phyloP scores from a whole-genome alignment of 805 yeast genomes.

The Kluyveromyces dobzhanskii region DNA sequence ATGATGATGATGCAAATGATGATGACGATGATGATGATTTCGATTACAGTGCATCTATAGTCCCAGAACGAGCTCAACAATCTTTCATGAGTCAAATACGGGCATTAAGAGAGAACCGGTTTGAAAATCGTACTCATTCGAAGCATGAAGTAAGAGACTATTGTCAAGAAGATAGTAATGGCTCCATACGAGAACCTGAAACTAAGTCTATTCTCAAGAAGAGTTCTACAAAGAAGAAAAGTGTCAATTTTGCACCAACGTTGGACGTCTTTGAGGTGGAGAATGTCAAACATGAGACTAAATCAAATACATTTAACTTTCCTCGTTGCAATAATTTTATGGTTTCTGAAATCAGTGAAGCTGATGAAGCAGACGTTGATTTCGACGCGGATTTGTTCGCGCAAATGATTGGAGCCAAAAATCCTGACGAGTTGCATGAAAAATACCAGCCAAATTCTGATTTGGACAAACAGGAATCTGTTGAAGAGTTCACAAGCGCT shows the following conservation, averaged over 20 bases:
- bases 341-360: background rate
- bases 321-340: background rate
- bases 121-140: background rate
- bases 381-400: slow-evolving; percentile 29
- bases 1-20: slow-evolving; percentile 15
- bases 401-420: slow-evolving; percentile 25
- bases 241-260: slow-evolving; percentile 27
- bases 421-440: slow-evolving; percentile 24
- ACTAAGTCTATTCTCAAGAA: slow-evolving; percentile 7
- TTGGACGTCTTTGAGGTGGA: slow-evolving; percentile 28
- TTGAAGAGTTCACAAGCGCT: slow-evolving; percentile 4
- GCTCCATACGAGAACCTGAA: background rate
- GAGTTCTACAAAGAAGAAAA: slow-evolving; percentile 12
- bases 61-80: slow-evolving; percentile 22
- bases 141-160: too few relatives aligned
- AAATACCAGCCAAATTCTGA: slow-evolving; percentile 12
- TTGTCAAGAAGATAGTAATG: background rate
- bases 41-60: slow-evolving; percentile 11
- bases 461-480: slow-evolving; percentile 3
- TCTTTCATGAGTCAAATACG: slow-evolving; percentile 23
- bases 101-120: slow-evolving; percentile 3
- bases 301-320: slow-evolving; percentile 21
- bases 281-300: slow-evolving; percentile 26
- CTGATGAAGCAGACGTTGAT: slow-evolving; percentile 10
- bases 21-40: slow-evolving; percentile 12